Evolutionary conservation across 2,329 filamentous ascomycete species (phyloP), one percentile per base, ranked within the genome.

Genomic region (Fusarium udum): DNA sequence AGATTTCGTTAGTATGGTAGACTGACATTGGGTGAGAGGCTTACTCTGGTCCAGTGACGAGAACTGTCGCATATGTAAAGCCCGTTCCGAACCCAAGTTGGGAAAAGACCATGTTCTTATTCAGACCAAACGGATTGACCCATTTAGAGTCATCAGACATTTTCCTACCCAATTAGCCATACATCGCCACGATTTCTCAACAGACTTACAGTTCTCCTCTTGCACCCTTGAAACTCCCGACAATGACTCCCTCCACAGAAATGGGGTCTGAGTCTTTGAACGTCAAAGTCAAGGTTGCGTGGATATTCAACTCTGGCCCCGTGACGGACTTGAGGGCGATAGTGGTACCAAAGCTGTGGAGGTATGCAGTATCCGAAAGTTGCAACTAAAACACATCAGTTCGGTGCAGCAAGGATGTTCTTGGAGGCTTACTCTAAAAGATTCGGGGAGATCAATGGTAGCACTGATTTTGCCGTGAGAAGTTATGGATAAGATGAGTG

Each of bases 371-470:
- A 9, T 45, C 42, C 24, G 42, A 45, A 26, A 45, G 16, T 20
- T 9, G n/a, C 16, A 26, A 0, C 42, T 45, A 26, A 20, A 26
- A 13, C 1, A 26, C 3, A 4, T 26, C 24, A 45, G 42, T 26
- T 20, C 11, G 11, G 18, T 4, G 1, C 10, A 26, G n/a, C n/a
- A 0, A 18, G 4, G 16, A 1, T 4, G 6, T 5, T 0, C 6
- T 20, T 26, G 7, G 16, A 26, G 7, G 4, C 24, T 20, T 26
- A 45, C 42, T 26, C 24, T 45, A 3, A 45, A 45, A 3, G 42
- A 45, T 7, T 45, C 24, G 1, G 42, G 42, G 1, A 45, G 43
- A 45, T 45, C 43, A 20, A 45, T 45, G 2, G 43, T 45, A 14
- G 43, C 43, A 13, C 43, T 45, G 4, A 45, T 26, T 6, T 45